Percentiles rank a stretch among this genome's conserved stretches.
phyloP scores from a whole-genome alignment of 1,284 basidiomycete species.

The Ustilago shanxiensis region DNA sequence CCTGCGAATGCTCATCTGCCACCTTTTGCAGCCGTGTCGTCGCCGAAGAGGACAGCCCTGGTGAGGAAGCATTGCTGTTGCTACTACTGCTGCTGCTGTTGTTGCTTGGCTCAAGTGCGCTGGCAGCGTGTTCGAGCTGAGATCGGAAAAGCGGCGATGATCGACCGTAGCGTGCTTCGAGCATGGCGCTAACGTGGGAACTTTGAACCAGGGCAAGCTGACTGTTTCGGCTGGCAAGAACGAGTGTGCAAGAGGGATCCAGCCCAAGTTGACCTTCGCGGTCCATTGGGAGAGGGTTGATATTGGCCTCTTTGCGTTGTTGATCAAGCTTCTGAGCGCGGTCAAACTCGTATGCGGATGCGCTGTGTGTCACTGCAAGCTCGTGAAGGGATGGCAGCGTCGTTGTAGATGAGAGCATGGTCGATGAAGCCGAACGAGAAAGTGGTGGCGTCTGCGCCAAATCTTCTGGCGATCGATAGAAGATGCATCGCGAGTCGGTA shows the following conservation, averaged over 20 bases:
- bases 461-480: conserved; percentile 66
- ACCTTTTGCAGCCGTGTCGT: conserved; percentile 33
- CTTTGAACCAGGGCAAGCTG: conserved; percentile 65
- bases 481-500: conserved; percentile 64
- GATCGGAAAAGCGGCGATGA: conserved; percentile 58
- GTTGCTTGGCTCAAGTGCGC: conserved; percentile 3
- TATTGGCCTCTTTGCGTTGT: conserved; percentile 56
- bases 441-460: conserved; percentile 57
- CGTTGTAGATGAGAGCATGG: conserved; percentile 37
- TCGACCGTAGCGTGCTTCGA: conserved; percentile 59
- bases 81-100: conserved; percentile 1
- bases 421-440: conserved; percentile 45
- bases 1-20: conserved; percentile 22
- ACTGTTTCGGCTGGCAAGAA: conserved; percentile 63
- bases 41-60: background rate
- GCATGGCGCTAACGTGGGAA: conserved; percentile 63
- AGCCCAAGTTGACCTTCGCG: conserved; percentile 46
- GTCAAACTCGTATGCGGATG: conserved; percentile 44
- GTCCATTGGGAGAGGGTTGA: conserved; percentile 57
- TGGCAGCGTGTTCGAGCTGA: conserved; percentile 11
- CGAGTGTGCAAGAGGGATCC: conserved; percentile 58
- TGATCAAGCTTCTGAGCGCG: conserved; percentile 49
- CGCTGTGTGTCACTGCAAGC: conserved; percentile 45
- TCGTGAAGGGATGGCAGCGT: conserved; percentile 46
- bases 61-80: conserved; percentile 6